Evolutionary conservation across 768 basidiomycete species (phyloP).

Genomic region (Lyophyllum shimeji): DNA sequence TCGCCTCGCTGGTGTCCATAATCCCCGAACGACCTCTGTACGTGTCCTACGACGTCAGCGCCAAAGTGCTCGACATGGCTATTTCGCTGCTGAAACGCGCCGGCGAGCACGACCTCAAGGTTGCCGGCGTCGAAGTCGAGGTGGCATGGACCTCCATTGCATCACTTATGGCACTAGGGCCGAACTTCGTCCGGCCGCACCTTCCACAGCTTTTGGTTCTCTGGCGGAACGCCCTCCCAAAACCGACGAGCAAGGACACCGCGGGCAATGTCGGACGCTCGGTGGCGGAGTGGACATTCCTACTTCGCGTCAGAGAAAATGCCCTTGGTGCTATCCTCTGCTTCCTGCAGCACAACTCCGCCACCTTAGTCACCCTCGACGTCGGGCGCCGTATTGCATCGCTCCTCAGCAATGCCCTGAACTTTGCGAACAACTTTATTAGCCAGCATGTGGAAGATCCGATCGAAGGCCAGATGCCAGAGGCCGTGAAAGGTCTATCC

Average conservation of each 20-base stretch:
- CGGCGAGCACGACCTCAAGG: slow-evolving; percentile 84
- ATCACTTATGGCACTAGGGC: slow-evolving; percentile 88
- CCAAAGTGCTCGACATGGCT: slow-evolving; percentile 89
- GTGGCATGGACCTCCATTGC: slow-evolving; percentile 94
- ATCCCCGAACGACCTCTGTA: slow-evolving; percentile 89
- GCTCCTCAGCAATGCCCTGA: slow-evolving; percentile 85
- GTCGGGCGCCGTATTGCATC: slow-evolving; percentile 87
- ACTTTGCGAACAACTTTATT: slow-evolving; percentile 84
- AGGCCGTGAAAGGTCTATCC: slow-evolving; percentile 43
- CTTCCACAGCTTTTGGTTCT: slow-evolving; percentile 92
- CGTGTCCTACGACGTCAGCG: slow-evolving; percentile 89
- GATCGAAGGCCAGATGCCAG: slow-evolving; percentile 36
- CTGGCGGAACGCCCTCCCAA: slow-evolving; percentile 97
- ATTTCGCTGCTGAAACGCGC: slow-evolving; percentile 87
- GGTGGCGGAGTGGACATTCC: slow-evolving; percentile 83
- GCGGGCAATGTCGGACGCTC: slow-evolving; percentile 58
- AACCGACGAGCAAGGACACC: slow-evolving; percentile 88
- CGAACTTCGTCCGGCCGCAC: slow-evolving; percentile 91
- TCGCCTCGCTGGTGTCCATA: slow-evolving; percentile 83
- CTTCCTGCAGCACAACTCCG: slow-evolving; percentile 80
- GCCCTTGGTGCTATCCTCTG: slow-evolving; percentile 86
- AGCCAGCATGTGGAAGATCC: slow-evolving; percentile 69
- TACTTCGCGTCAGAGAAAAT: slow-evolving; percentile 87
- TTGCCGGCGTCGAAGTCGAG: slow-evolving; percentile 84
- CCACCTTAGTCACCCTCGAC: slow-evolving; percentile 82